Evolutionary conservation across 1,139 yeast species (phyloP), one percentile per base, ranked within the genome.

Genomic region (Yamadazyma dendronema): DNA sequence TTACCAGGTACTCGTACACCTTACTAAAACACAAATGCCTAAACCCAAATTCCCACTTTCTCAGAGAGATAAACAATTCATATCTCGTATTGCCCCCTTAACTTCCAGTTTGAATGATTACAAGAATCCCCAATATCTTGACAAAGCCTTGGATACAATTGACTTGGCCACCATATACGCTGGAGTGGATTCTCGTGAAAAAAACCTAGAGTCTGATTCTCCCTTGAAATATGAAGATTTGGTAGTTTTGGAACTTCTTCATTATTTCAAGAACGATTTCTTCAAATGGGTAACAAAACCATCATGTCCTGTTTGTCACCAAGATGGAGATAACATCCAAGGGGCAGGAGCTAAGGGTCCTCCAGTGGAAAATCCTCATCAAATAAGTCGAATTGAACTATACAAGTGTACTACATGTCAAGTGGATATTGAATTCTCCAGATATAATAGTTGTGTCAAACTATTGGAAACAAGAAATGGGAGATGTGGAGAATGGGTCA

Each of bases 401-500:
- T 88, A 84, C 56, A 56, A 58, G 40, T 89, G 96, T 53, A 44
- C 47, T 1, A 46, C 49, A 1, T 88, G 96, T 57, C 48, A 57
- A 2, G 34, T 44, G 0, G 39, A 44, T 0, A 67, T 78, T 14
- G 67, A 85, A 31, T 90, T 88, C 47, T 87, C 96, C 0, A 68
- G 98, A 30, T 84, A 85, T 50, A 82, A 84, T 52, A 75, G 79
- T 45, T 84, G 94, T 0, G 65, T 65, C 0, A 77, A 77, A 42
- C 61, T 92, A 25, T 57, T 89, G 13, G 63, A 72, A 17, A 77
- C 84, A 0, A 64, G 88, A 28, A 56, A 58, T 24, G 97, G 97
- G 0, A 67, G 98, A 32, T 90, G 98, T 61, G 98, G 98, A 2
- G 98, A 90, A 57, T 90, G 95, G 95, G 94, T 90, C 39, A 85